phyloP scores from a whole-genome alignment of 1,284 basidiomycete genomes.

The Leccinum insolens region DNA sequence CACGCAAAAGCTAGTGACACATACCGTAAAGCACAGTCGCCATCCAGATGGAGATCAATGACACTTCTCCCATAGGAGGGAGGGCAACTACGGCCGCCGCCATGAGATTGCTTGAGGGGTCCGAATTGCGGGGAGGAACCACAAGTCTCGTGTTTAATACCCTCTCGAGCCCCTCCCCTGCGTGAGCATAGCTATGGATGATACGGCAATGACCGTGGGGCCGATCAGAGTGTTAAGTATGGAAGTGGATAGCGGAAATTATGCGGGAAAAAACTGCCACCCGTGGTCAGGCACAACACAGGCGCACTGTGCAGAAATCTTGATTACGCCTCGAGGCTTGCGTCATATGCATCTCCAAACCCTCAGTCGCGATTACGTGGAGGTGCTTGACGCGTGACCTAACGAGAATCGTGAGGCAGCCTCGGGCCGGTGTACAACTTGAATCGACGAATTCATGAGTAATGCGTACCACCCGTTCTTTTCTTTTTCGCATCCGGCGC shows the following conservation, averaged over 20 bases:
- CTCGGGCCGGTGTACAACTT: not conserved
- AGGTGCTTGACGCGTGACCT: not conserved
- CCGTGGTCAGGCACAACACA: conserved; percentile 9
- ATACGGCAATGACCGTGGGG: not conserved
- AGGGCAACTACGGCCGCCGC: conserved; percentile 1
- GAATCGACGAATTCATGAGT: not conserved
- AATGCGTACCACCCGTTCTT: not conserved
- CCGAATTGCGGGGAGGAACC: not conserved
- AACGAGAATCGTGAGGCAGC: not conserved
- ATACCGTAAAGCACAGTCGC: conserved; percentile 21
- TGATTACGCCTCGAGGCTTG: not conserved
- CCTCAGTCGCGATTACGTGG: conserved; percentile 2
- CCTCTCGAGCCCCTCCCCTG: not conserved
- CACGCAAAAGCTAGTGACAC: not conserved
- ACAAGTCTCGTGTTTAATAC: conserved; percentile 9
- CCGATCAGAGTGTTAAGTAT: not conserved
- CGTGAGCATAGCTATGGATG: not conserved
- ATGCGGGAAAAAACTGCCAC: conserved; percentile 5
- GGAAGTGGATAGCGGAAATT: conserved; percentile 1
- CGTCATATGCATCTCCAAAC: not conserved
- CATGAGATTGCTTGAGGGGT: conserved; percentile 10
- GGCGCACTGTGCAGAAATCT: not conserved
- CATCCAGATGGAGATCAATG: conserved; percentile 23
- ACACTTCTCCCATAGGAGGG: conserved; percentile 18
- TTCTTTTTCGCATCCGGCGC: not conserved